A percentile compares a stretch with the other conserved stretches of the same genome.
These are phyloP conservation scores for Triticum timopheevii DNA, from an alignment of 176 grass and related monocot species.

Conservation along the genomic window DNA sequence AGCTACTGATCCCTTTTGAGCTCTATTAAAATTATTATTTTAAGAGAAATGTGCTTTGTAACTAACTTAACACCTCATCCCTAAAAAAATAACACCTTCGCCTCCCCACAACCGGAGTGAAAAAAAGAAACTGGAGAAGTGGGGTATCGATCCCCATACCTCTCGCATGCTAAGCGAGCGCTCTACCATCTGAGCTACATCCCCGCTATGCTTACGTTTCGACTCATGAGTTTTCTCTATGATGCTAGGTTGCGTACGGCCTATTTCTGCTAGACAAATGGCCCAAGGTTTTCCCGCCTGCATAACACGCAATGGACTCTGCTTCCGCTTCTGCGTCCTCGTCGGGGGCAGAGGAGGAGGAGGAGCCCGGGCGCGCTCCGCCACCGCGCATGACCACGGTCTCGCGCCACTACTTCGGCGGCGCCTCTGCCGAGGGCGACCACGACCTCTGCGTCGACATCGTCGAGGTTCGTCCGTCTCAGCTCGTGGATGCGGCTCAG, in stretches of 20 bases:
- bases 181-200: constrained; percentile 99
- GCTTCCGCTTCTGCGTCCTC: background rate
- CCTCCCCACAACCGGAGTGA: no score
- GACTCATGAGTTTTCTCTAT: no score
- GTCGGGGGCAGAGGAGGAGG: background rate
- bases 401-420: constrained; percentile 77
- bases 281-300: background rate
- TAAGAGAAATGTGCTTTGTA: no score
- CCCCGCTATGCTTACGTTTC: background rate
- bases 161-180: constrained; percentile 96
- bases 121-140: no score
- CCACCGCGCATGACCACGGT: constrained; percentile 44
- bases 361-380: background rate
- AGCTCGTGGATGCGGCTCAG: background rate
- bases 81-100: no score
- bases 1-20: no score
- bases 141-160: no score
- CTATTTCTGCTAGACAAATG: no score
- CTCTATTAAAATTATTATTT: no score
- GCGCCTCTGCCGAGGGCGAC: constrained; percentile 34
- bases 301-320: constrained; percentile 10
- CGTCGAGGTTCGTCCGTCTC: constrained; percentile 51
- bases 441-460: constrained; percentile 64
- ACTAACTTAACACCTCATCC: no score
- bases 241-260: no score